Evolutionary conservation across 176 grass and related monocot species (phyloP).

Genomic region (Oropetium thomaeum): DNA sequence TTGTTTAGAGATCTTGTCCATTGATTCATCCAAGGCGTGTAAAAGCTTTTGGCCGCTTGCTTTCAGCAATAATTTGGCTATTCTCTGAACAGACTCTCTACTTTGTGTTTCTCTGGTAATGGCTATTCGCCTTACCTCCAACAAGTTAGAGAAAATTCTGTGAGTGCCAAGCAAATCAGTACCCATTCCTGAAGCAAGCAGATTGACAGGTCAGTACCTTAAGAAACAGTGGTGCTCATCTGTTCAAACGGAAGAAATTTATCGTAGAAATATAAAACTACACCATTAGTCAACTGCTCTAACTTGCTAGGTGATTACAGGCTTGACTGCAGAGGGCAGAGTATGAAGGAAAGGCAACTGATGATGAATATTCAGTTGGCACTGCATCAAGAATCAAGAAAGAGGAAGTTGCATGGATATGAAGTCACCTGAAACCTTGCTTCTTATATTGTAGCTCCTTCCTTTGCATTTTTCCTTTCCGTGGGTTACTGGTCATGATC

Average conservation of each 20-base stretch:
- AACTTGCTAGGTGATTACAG: slow-evolving; percentile 16
- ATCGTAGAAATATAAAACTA: not conserved
- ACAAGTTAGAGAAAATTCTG: slow-evolving; percentile 33
- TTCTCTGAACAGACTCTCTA: slow-evolving; percentile 33
- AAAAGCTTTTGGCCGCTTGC: slow-evolving; percentile 21
- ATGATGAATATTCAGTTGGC: not conserved
- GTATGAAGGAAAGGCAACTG: not conserved
- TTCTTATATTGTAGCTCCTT: slow-evolving; percentile 32
- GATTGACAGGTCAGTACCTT: slow-evolving; percentile 21
- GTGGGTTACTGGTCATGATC: slow-evolving; percentile 28
- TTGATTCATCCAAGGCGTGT: slow-evolving; percentile 34
- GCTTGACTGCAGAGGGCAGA: not conserved
- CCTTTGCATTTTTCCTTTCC: slow-evolving; percentile 38
- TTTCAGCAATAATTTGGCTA: slow-evolving; percentile 43
- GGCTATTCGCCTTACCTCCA: slow-evolving; percentile 31
- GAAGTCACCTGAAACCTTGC: slow-evolving; percentile 37
- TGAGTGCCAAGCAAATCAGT: slow-evolving; percentile 37
- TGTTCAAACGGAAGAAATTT: not conserved
- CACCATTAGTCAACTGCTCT: not conserved
- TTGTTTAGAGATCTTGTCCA: slow-evolving; percentile 48
- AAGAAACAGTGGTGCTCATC: not conserved
- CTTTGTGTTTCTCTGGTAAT: slow-evolving; percentile 14
- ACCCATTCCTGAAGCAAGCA: slow-evolving; percentile 53
- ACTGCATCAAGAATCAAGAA: slow-evolving; percentile 13
- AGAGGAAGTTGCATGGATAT: slow-evolving; percentile 12